A percentile compares a stretch with the other conserved stretches of the same genome.
Conservation (phyloP, 768 basidiomycete species). For the Leccinum pellstonianum region DNA sequence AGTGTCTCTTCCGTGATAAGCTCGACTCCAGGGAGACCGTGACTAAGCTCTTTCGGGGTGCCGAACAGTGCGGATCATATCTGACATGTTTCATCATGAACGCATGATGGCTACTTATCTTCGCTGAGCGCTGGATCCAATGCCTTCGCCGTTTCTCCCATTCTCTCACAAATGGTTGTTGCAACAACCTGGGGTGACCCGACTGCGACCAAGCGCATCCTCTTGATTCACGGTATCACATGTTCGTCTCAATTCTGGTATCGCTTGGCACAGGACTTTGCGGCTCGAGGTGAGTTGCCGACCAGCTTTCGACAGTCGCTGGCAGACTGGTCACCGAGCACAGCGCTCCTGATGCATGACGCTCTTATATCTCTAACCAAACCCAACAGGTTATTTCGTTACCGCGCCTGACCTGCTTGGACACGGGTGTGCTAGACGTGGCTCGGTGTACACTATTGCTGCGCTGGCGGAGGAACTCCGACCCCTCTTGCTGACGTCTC, state of each 20-base stretch:
- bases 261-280: constrained; percentile 16
- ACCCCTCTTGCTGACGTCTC: constrained; percentile 4
- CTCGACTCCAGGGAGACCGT: background rate
- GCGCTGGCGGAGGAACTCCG: constrained; percentile 14
- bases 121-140: background rate
- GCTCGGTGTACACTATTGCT: constrained; percentile 15
- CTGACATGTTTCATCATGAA: background rate
- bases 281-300: constrained; percentile 15
- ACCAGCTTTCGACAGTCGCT: background rate
- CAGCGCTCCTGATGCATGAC: background rate
- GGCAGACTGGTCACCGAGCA: background rate
- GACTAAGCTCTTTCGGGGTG: background rate
- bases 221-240: constrained; percentile 25
- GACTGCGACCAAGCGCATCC: constrained; percentile 13
- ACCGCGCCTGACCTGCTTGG: constrained; percentile 25
- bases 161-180: background rate
- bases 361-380: background rate
- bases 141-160: background rate
- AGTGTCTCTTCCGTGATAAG: no score
- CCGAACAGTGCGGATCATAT: background rate
- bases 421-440: constrained; percentile 15
- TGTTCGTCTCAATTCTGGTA: constrained; percentile 15
- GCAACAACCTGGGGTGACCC: constrained; percentile 18
- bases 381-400: constrained; percentile 24
- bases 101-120: no score